These are phyloP conservation scores for Coffea humblotiana DNA, from an alignment of 305 asterid genomes.

Conservation along the genomic window DNA sequence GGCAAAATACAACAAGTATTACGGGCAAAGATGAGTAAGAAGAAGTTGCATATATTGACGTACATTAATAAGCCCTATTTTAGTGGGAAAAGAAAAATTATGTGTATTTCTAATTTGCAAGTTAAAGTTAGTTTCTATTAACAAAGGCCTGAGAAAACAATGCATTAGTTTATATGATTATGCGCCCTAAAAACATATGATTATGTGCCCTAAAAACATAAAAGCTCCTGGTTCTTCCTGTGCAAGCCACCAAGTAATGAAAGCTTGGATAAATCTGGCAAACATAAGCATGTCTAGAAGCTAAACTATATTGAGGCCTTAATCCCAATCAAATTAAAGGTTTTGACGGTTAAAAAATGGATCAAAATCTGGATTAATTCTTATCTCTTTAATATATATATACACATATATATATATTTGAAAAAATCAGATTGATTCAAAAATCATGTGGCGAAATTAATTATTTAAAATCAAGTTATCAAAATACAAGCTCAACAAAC, in stretches of 20 bases:
- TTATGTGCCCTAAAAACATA: not conserved
- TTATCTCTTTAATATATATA: not conserved
- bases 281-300: not conserved
- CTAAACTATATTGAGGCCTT: not conserved
- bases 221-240: not conserved
- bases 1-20: not conserved
- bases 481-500: not conserved
- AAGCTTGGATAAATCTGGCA: not conserved
- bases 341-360: not conserved
- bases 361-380: not conserved
- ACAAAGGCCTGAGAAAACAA: not conserved
- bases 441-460: too few species aligned
- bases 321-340: not conserved
- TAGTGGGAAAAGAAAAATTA: not conserved
- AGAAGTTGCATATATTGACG: not conserved
- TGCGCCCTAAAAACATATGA: not conserved
- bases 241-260: not conserved
- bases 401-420: too few species aligned
- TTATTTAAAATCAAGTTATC: not conserved
- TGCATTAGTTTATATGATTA: not conserved
- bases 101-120: not conserved
- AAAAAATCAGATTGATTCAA: too few species aligned
- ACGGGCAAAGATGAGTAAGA: not conserved
- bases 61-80: not conserved
- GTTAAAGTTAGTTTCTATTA: not conserved